These are phyloP conservation scores for Clonostachys solani DNA, from an alignment of 2,329 filamentous ascomycete genomes.

Conservation along the genomic window DNA sequence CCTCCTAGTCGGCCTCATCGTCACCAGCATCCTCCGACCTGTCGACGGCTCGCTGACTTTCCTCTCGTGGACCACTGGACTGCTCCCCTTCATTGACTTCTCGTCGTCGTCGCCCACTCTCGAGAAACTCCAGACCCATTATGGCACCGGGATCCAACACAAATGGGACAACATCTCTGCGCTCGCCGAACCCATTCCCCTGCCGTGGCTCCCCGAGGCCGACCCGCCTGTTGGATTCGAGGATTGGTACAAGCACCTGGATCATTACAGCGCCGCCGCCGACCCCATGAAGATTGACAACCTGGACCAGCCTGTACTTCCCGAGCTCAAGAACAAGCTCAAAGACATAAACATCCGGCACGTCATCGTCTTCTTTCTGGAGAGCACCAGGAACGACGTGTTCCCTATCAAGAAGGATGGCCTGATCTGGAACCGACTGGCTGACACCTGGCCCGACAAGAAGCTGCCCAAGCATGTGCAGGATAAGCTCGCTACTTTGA, in stretches of 20 bases:
- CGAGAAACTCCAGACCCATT: conserved; percentile 11
- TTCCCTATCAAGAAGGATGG: conserved; percentile 37
- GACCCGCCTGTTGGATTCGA: conserved; percentile 10
- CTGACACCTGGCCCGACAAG: conserved; percentile 20
- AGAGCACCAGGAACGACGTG: conserved; percentile 38
- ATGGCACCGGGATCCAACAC: conserved; percentile 11
- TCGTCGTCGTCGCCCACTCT: conserved; percentile 16
- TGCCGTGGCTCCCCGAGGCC: conserved; percentile 17
- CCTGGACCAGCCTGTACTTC: conserved; percentile 21
- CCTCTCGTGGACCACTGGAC: conserved; percentile 24
- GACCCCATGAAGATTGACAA: conserved; percentile 37
- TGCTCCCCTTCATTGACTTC: conserved; percentile 26
- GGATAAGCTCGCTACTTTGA: conserved; percentile 17
- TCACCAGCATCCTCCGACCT: conserved; percentile 11
- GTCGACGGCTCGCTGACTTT: conserved; percentile 21
- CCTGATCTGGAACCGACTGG: conserved; percentile 26
- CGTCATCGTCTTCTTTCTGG: conserved; percentile 35
- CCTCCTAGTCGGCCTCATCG: conserved; percentile 1
- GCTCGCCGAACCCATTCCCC: conserved; percentile 9
- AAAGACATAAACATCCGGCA: conserved; percentile 31
- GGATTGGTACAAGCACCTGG: conserved; percentile 16
- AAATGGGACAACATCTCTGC: conserved; percentile 21
- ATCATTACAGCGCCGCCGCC: conserved; percentile 24
- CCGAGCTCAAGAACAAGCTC: conserved; percentile 16
- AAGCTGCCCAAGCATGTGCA: conserved; percentile 23